phyloP scores from a whole-genome alignment of 192 early-diverging fungal species.

The Pilobolus umbonatus region DNA sequence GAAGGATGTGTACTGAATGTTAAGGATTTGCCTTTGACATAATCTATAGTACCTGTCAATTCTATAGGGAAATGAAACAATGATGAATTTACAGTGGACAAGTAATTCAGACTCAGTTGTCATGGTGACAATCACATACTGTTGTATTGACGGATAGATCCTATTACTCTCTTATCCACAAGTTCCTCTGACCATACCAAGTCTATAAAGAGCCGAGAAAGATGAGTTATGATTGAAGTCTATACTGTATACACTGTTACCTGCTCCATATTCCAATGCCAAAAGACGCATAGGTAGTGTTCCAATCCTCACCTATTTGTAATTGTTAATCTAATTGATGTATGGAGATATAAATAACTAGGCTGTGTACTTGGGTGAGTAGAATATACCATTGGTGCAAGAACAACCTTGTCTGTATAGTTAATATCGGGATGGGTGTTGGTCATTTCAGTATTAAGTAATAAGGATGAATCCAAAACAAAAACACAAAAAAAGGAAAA shows the following conservation, averaged over 20 bases:
- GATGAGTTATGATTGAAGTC: not conserved
- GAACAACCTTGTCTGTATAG: constrained; percentile 61
- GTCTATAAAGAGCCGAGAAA: constrained; percentile 41
- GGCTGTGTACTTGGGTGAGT: not conserved
- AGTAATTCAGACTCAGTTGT: no score
- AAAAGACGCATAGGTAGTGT: constrained; percentile 86
- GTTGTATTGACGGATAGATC: constrained; percentile 68
- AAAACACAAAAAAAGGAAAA: no score
- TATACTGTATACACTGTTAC: constrained; percentile 19
- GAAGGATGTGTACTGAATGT: constrained; percentile 70
- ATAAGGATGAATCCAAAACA: no score
- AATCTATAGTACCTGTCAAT: constrained; percentile 74
- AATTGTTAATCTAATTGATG: not conserved
- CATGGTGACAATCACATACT: no score
- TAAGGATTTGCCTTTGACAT: constrained; percentile 50
- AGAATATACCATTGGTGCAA: constrained; percentile 89
- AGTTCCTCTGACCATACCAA: constrained; percentile 88
- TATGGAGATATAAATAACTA: not conserved
- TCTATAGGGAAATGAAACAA: constrained; percentile 16
- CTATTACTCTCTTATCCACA: constrained; percentile 81
- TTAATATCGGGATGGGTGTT: constrained; percentile 15
- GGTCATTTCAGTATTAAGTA: constrained; percentile 10
- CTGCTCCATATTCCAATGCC: constrained; percentile 86
- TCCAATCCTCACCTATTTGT: constrained; percentile 65
- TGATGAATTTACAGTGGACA: not conserved